Conservation (phyloP, 2,329 filamentous ascomycete species). For the Colletotrichum euphorbiae region DNA sequence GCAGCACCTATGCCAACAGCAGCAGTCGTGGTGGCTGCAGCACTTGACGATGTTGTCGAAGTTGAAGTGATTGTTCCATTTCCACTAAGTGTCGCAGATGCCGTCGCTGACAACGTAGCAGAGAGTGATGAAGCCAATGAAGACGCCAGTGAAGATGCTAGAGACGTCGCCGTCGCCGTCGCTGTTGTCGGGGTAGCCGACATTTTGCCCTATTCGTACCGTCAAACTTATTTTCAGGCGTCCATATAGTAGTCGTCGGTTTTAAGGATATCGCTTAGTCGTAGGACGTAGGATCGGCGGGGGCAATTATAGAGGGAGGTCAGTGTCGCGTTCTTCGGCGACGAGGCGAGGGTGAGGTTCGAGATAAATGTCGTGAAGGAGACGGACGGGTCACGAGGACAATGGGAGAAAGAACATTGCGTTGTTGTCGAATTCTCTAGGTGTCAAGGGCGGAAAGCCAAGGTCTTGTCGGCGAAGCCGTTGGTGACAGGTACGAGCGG, state of each 20-base stretch:
- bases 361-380: neutral
- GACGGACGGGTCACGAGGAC: constrained; percentile 11
- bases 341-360: neutral
- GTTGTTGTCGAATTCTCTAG: neutral
- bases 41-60: neutral
- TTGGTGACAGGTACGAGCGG: neutral
- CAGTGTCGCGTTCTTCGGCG: neutral
- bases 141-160: constrained; percentile 43
- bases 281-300: neutral
- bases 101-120: constrained; percentile 8
- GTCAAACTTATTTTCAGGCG: neutral
- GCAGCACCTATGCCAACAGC: neutral
- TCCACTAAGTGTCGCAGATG: constrained; percentile 23
- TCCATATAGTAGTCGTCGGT: neutral
- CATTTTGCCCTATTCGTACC: constrained; percentile 16
- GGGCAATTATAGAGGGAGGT: neutral
- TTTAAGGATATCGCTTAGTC: neutral
- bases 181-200: constrained; percentile 37
- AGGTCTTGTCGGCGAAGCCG: neutral
- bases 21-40: neutral
- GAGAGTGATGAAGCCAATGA: constrained; percentile 29
- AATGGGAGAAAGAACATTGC: constrained; percentile 1
- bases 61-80: constrained; percentile 23
- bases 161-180: constrained; percentile 37
- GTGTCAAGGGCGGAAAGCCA: neutral